Evolutionary conservation across 192 early-diverging fungal species (phyloP), one percentile per base, ranked within the genome.

Genomic region (Entomortierella beljakovae): DNA sequence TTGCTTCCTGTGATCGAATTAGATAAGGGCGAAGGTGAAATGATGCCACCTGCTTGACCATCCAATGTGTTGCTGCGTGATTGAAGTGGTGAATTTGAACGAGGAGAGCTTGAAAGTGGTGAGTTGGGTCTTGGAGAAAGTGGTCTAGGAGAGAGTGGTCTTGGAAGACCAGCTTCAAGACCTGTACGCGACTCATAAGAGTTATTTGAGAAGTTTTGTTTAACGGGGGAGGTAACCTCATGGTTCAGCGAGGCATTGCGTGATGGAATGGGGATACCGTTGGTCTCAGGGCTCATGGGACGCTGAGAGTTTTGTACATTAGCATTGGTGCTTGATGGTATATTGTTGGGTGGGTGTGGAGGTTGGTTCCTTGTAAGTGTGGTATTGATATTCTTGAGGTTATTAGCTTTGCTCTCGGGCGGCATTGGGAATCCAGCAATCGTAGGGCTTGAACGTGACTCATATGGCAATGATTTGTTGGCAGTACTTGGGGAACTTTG

Each of bases 21-120:
- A 11, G 75, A 79, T 18, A 69, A 40, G 1, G 75, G 75, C 23
- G 75, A 79, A 10, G 75, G 75, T 6, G 67, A 32, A 51, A 57
- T 29, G 23, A 75, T 61, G 51, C 51, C 25, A 1, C 64, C 64
- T 0, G 57, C 37, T 29, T 64, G 70, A 8, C 60, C 48, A 31
- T 61, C 64, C 50, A 67, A 37, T 13, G 55, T 13, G 25, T 68
- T 65, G 58, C 61, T 68, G 23, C 59, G 73, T 8, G 64, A 53
- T 37, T 69, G 66, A 10, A 61, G 56, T 2, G 74, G 66, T 20
- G 70, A 73, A 37, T 55, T 26, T 11, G 70, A 25, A 18, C 49
- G 58, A 46, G 58, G 58, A 1, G 63, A 49, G 52, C 28, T 69
- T 29, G 65, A 38, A 6, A 42, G 60, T 8, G 75, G 67, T n/a